These are phyloP conservation scores for Chrysanthemum seticuspe DNA, from an alignment of 129 eudicot genomes.

Conservation along the genomic window DNA sequence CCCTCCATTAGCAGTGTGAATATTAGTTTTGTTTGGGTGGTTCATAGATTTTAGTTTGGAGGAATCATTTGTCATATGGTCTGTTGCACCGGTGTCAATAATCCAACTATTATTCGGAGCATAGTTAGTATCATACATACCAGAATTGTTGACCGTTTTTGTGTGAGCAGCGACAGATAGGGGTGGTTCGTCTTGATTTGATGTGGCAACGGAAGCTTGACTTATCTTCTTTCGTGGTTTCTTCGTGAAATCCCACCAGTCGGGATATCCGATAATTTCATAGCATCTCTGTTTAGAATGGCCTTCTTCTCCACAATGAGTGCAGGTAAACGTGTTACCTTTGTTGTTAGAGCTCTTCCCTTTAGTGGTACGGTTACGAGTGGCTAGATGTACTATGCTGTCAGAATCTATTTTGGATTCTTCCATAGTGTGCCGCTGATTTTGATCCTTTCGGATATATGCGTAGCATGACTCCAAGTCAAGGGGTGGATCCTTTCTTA, in stretches of 20 bases:
- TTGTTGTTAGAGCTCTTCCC: not conserved
- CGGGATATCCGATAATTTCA: not conserved
- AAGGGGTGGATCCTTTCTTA: conserved; percentile 23
- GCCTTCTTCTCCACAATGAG: conserved; percentile 19
- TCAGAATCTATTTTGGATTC: not conserved
- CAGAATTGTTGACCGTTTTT: not conserved
- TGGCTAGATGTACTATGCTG: not conserved
- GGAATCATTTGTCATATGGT: conserved; percentile 15
- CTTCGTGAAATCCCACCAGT: too few species aligned
- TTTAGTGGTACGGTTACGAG: not conserved
- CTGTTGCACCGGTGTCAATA: conserved; percentile 16
- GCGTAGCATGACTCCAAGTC: not conserved
- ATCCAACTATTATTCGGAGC: conserved; percentile 6
- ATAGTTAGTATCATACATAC: conserved; percentile 4
- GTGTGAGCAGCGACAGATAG: not conserved
- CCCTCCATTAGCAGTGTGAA: conserved; percentile 10
- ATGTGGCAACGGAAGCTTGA: conserved; percentile 3
- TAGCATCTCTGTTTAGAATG: conserved; percentile 17
- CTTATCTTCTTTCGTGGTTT: conserved; percentile 15
- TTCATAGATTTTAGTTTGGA: not conserved
- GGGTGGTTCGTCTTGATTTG: not conserved
- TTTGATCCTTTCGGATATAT: not conserved
- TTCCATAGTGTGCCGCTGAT: conserved; percentile 6
- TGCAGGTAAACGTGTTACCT: not conserved
- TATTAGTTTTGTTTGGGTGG: not conserved